These are phyloP conservation scores for Clonostachys rosea DNA, from an alignment of 2,329 filamentous ascomycete species.

Conservation along the genomic window DNA sequence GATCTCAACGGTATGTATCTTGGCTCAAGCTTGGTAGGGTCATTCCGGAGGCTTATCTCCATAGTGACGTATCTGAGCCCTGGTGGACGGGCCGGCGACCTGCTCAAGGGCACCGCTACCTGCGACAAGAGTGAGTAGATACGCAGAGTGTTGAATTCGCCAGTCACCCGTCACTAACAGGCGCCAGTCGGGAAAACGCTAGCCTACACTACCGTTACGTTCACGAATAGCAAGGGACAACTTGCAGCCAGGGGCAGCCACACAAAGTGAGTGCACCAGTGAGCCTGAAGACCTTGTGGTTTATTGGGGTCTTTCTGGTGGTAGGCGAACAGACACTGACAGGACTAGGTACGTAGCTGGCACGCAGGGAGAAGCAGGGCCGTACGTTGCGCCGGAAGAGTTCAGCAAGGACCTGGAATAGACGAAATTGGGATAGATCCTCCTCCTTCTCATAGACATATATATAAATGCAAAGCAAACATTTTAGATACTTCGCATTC, in stretches of 20 bases:
- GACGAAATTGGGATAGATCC: too few species aligned
- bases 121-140: conserved; percentile 54
- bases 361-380: conserved; percentile 26
- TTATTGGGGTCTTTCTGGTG: neutral
- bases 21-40: too few species aligned
- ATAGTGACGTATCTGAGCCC: conserved; percentile 59
- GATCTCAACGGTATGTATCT: conserved; percentile 51
- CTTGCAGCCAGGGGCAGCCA: conserved; percentile 60
- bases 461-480: too few species aligned
- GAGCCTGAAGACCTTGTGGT: neutral
- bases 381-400: conserved; percentile 19
- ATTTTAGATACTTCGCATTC: too few species aligned
- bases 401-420: too few species aligned
- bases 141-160: neutral
- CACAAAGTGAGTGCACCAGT: conserved; percentile 45
- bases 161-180: neutral
- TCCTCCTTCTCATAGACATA: too few species aligned
- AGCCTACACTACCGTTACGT: conserved; percentile 56
- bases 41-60: conserved; percentile 2
- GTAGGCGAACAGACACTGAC: too few species aligned
- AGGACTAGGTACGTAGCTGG: conserved; percentile 32
- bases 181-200: conserved; percentile 55
- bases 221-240: conserved; percentile 54
- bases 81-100: conserved; percentile 53
- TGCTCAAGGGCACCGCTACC: conserved; percentile 48